Evolutionary conservation across 2,329 filamentous ascomycete species (phyloP).

Genomic region (Incumbomyces delicatus): DNA sequence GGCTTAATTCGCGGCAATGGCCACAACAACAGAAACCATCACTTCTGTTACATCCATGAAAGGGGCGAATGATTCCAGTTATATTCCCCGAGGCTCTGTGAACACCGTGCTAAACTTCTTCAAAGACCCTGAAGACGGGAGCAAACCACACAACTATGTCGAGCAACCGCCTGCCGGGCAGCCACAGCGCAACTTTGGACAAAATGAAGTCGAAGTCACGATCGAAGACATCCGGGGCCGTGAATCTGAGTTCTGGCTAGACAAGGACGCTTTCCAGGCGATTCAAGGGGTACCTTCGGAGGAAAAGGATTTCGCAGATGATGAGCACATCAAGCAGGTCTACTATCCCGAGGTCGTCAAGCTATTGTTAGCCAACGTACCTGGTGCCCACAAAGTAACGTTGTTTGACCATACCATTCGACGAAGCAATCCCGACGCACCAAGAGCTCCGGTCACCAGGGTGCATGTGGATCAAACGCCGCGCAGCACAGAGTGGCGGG

Average conservation of each 20-base stretch:
- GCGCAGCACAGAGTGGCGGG: constrained; percentile 54
- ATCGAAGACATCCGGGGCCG: constrained; percentile 66
- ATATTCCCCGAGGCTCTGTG: constrained; percentile 51
- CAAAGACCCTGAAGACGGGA: constrained; percentile 49
- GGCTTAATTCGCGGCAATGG: constrained; percentile 12
- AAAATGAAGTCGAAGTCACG: constrained; percentile 40
- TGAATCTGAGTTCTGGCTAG: constrained; percentile 57
- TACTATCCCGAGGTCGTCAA: constrained; percentile 82
- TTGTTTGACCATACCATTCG: constrained; percentile 87
- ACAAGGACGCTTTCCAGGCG: constrained; percentile 65
- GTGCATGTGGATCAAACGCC: constrained; percentile 80
- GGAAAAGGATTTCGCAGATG: constrained; percentile 53
- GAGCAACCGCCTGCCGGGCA: constrained; percentile 51
- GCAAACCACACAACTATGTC: constrained; percentile 57
- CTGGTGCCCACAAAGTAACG: constrained; percentile 56
- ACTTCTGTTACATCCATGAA: constrained; percentile 23
- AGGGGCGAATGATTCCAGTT: constrained; percentile 23
- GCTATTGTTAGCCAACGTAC: constrained; percentile 57
- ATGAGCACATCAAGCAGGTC: constrained; percentile 55
- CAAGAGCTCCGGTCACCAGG: constrained; percentile 58
- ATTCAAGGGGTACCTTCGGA: constrained; percentile 49
- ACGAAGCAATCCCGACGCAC: constrained; percentile 48
- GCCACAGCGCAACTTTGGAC: constrained; percentile 56
- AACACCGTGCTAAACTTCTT: constrained; percentile 58
- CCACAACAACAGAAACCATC: constrained; percentile 21